Conservation (phyloP, 495 filamentous ascomycete species). For the Aspergillus sclerotiicarbonarius region DNA sequence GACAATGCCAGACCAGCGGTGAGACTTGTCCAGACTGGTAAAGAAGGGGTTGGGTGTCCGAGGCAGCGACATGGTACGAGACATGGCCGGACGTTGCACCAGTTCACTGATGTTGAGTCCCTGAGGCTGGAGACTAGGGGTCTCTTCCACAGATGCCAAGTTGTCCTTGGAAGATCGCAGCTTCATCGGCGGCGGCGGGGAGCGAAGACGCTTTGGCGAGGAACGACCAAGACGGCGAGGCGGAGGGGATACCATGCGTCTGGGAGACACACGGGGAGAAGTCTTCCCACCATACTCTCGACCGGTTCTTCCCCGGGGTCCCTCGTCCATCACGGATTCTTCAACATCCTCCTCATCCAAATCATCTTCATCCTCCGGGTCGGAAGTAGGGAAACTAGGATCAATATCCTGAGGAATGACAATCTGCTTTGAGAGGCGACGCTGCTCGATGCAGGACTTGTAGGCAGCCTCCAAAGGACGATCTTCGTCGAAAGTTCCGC, state of each 20-base stretch:
- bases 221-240: constrained; percentile 62
- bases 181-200: constrained; percentile 52
- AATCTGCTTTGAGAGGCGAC: constrained; percentile 74
- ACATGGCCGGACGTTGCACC: constrained; percentile 59
- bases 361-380: constrained; percentile 80
- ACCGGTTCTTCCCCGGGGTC: constrained; percentile 34
- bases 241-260: constrained; percentile 54
- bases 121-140: constrained; percentile 21
- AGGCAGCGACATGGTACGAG: constrained; percentile 77
- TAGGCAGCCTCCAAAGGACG: constrained; percentile 91
- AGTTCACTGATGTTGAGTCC: constrained; percentile 57
- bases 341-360: constrained; percentile 54
- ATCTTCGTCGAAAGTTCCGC: constrained; percentile 94
- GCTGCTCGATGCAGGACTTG: constrained; percentile 76
- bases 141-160: constrained; percentile 31
- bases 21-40: constrained; percentile 33
- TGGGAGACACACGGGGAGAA: constrained; percentile 41
- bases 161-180: constrained; percentile 25
- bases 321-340: constrained; percentile 32
- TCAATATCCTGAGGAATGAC: constrained; percentile 92
- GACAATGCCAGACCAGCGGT: constrained; percentile 36
- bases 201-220: constrained; percentile 68
- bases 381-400: constrained; percentile 92
- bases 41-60: constrained; percentile 70
- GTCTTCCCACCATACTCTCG: constrained; percentile 25